These are phyloP conservation scores for Teunomyces kruisii DNA, from an alignment of 805 yeast species.

Conservation along the genomic window DNA sequence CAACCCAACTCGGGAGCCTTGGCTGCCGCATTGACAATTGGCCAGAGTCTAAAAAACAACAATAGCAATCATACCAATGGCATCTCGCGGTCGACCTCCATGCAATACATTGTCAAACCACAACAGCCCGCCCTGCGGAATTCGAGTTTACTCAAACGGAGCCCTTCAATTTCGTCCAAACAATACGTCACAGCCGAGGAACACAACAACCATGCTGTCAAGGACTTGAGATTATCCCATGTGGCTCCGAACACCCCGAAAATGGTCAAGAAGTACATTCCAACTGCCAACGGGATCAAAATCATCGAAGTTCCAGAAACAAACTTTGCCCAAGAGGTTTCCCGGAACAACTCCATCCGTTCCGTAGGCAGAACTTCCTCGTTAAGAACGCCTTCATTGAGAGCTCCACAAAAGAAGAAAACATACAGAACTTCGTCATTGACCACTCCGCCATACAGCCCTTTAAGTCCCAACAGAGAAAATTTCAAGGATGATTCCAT, in stretches of 20 bases:
- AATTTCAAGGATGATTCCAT: slow-evolving; percentile 12
- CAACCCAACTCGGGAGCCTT: slow-evolving; percentile 40
- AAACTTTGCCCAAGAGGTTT: slow-evolving; percentile 34
- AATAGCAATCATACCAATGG: slow-evolving; percentile 7
- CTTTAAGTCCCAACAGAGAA: slow-evolving; percentile 6
- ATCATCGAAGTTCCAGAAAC: slow-evolving; percentile 67
- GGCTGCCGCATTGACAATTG: slow-evolving; percentile 47
- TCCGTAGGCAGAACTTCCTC: slow-evolving; percentile 26
- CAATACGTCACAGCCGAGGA: neutral
- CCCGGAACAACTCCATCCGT: slow-evolving; percentile 40
- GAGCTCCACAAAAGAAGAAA: slow-evolving; percentile 1
- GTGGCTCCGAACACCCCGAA: slow-evolving; percentile 14
- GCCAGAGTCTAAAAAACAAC: slow-evolving; percentile 27
- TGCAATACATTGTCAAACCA: slow-evolving; percentile 14
- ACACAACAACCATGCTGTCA: slow-evolving; percentile 31
- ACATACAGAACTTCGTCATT: slow-evolving; percentile 17
- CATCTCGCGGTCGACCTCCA: slow-evolving; percentile 11
- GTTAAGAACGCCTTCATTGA: slow-evolving; percentile 4
- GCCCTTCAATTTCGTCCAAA: neutral
- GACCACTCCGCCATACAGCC: slow-evolving; percentile 9
- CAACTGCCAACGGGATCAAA: slow-evolving; percentile 70
- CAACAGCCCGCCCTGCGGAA: neutral
- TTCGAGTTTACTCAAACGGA: slow-evolving; percentile 1
- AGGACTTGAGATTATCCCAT: slow-evolving; percentile 34
- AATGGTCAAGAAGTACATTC: slow-evolving; percentile 68